Evolutionary conservation across 208 protist genomes (phyloP), one percentile per base, ranked within the genome.

Genomic region (Tritrichomonas musculus): DNA sequence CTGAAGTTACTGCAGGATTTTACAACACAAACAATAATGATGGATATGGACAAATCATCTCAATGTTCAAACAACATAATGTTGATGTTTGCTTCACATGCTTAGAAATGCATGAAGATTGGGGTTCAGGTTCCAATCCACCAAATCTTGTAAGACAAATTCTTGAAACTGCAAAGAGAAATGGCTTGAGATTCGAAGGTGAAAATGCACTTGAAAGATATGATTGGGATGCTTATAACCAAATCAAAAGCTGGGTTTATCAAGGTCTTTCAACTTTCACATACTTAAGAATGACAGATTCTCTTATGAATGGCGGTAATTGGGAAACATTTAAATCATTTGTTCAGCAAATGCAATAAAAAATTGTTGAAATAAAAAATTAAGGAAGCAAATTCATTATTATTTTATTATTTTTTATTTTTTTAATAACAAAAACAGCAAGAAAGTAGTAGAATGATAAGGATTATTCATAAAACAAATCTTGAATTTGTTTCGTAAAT

Each of bases 151-250:
- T 82, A 20, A 20, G 25, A 20, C 73, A 82, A 36, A 53, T 82
- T 41, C 25, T 82, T 3, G 50, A 50, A 25, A 41, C 47, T 53
- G 41, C 73, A 30, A 44, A 36, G 11, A 47, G 41, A 20, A 41
- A 33, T 50, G 73, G 73, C 22, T 41, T 82, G 20, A 82, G 50
- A 25, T 82, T 82, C 25, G 73, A 82, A 44, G 73, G 73, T 82
- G 73, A 82, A 36, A 82, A 82, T 41, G 73, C 73, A 47, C 73
- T 82, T 82, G 73, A 25, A 47, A 53, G n/a, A 25, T 82, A 53
- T n/a, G n/a, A n/a, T n/a, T n/a, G n/a, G n/a, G n/a, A n/a, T n/a
- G n/a, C n/a, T n/a, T n/a, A n/a, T n/a, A 8, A 41, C 47, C 41
- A 36, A 49, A 47, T 25, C 73, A 82, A 47, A 8, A 20, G 25